Base-by-base conservation (phyloP, 1,139 yeast genomes). In the Entelexis sorbosivorans region DNA sequence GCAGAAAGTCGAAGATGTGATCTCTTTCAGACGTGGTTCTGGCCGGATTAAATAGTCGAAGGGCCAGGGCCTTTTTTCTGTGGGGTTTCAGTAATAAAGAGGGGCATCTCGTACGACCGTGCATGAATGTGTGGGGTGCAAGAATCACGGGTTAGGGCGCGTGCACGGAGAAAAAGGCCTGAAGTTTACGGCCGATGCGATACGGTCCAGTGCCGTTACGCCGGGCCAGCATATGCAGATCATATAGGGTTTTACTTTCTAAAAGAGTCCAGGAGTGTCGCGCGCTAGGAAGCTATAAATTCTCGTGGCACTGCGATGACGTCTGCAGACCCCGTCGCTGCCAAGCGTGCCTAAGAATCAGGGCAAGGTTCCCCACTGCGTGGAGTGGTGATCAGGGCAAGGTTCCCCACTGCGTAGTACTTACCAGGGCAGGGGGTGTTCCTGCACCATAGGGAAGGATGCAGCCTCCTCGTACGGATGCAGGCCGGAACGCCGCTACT, bases 11-110 rank as follows among this genome's bases (percentile, higher is more conserved):
- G 13, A 28, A 10, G 5, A 13, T 10, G 13, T 10, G 31, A 28
- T 10, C 11, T 2, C 4, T 7, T 28, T 7, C 13, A 28, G 5
- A 13, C 31, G 8, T 10, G 5, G 4, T 11, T 4, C 8, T 8
- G 22, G 31, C 14, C 43, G 43, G 43, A 39, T 39, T 39, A 39
- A 39, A 39, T 39, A 39, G 43, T 39, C 20, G 22, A 26, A n/a
- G 43, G 33, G 43, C 33, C 22, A 16, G 33, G 33, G 43, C 33
- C 33, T n/a, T 7, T 7, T 24, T 14, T 16, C 33, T 10, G 43
- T 39, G 43, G 43, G 43, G 43, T 14, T 9, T 11, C 43, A n/a
- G n/a, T n/a, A 11, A 5, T 13, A 26, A 29, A 40, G 44, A 40
- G 44, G 44, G 44, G 44, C 28, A 39, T n/a, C 16, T 9, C 5